A percentile compares a stretch with the other conserved stretches of the same genome.
Conservation (phyloP, 805 yeast species). For the Wickerhamomyces bisporus region DNA sequence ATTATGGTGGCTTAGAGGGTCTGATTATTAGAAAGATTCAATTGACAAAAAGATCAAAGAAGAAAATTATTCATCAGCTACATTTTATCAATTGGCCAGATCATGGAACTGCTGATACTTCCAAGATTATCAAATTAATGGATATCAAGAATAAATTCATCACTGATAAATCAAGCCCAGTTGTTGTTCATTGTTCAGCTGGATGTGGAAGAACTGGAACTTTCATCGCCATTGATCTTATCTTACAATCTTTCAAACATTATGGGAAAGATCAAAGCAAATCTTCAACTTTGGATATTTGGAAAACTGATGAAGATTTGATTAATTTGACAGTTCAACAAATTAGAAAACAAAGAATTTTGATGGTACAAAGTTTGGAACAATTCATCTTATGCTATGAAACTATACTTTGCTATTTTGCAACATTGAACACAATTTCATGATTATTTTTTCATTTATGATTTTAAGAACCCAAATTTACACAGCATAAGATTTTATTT, state of each 20-base stretch:
- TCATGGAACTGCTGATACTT: constrained; percentile 54
- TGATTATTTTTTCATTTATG: neutral
- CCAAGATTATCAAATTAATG: constrained; percentile 27
- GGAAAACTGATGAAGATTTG: constrained; percentile 44
- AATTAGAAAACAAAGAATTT: constrained; percentile 61
- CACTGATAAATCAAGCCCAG: constrained; percentile 35
- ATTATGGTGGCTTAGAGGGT: constrained; percentile 26
- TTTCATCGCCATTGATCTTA: constrained; percentile 58
- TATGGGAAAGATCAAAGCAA: neutral
- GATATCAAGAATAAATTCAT: constrained; percentile 26
- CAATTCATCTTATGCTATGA: constrained; percentile 74
- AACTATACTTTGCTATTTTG: constrained; percentile 29
- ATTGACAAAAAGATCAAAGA: constrained; percentile 19
- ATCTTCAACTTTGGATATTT: constrained; percentile 28
- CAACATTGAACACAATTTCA: neutral
- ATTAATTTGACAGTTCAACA: constrained; percentile 55
- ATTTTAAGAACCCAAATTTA: too few relatives aligned
- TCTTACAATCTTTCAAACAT: constrained; percentile 15
- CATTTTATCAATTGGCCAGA: constrained; percentile 84
- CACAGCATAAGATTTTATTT: too few relatives aligned
- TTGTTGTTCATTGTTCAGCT: constrained; percentile 89
- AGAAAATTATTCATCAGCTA: constrained; percentile 55
- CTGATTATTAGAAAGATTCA: constrained; percentile 27
- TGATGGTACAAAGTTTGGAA: constrained; percentile 74
- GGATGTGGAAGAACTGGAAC: constrained; percentile 98